Base-by-base conservation (phyloP, 352 stramenopile species). In the Phytophthora hybrid region DNA sequence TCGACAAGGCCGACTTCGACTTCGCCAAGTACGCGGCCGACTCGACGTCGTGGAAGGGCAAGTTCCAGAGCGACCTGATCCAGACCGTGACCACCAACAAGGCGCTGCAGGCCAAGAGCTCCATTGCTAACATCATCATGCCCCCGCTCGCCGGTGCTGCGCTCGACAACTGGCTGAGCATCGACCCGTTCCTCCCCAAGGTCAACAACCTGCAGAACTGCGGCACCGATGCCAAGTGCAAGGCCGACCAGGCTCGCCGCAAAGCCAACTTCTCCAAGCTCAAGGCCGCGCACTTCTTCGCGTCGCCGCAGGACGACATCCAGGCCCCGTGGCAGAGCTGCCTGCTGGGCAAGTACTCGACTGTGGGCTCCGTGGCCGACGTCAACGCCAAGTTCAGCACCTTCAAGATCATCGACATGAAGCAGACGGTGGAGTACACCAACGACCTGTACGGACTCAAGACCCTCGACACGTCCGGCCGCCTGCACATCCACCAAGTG, bases 221-320 rank as follows among this genome's bases (percentile, higher is more conserved):
- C 41, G 69, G 37, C 16, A 44, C 16, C 1, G 51, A 81, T 21
- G 54, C 47, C 2, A 68, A 37, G 3, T 87, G 77, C 39, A 41
- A 18, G 4, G 52, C 18, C 9, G 55, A 75, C 26, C 74, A 88
- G 47, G 63, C 62, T 16, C 77, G 79, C 4, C 83, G 81, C 21
- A 83, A 85, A 47, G 56, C 44, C 59, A 90, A 89, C 73, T 88
- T 80, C 32, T 62, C 77, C 11, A 83, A 76, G 59, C 52, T 87
- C 19, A 66, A 79, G 39, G 69, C 63, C 29, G 83, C 81, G 3
- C 78, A 89, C 63, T 87, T 87, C 74, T 83, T 90, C 29, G 79
- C 80, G 0, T 90, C 83, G n/a, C 77, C 80, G 10, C 44, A 76
- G 32, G 83, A 90, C 59, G 78, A 81, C 21, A 44, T 81, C 14